Conservation (phyloP, 2,329 filamentous ascomycete genomes). For the Bipolaris oryzae region DNA sequence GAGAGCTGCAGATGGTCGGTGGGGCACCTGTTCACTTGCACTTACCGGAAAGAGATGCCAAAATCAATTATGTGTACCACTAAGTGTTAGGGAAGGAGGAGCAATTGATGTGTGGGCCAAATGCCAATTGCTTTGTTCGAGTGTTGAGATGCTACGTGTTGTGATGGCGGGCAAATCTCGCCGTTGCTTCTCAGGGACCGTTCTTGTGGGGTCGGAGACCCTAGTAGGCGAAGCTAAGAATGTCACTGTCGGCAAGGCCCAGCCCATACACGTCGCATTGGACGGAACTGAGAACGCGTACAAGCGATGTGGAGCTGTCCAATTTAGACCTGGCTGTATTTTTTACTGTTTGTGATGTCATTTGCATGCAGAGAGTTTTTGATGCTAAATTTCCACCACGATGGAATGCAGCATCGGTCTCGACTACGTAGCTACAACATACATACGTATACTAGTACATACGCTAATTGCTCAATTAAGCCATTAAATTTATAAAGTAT, state of each 20-base stretch:
- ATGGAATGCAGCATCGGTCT: background rate
- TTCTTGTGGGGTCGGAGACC: slow-evolving; percentile 18
- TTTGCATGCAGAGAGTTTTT: background rate
- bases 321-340: background rate
- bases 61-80: slow-evolving; percentile 4
- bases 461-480: background rate
- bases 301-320: too few relatives aligned
- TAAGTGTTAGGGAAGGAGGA: background rate
- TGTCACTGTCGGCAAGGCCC: slow-evolving; percentile 11
- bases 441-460: too few relatives aligned
- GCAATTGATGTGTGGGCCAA: slow-evolving; percentile 17
- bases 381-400: background rate
- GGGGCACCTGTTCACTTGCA: slow-evolving; percentile 12
- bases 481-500: too few relatives aligned
- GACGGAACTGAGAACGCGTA: background rate
- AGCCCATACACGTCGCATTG: background rate
- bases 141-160: slow-evolving; percentile 21
- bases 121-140: slow-evolving; percentile 4
- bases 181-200: slow-evolving; percentile 17
- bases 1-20: slow-evolving; percentile 9
- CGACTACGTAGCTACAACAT: too few relatives aligned
- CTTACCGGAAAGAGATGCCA: slow-evolving; percentile 14
- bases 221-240: slow-evolving; percentile 22
- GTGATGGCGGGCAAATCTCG: slow-evolving; percentile 19
- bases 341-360: background rate